Evolutionary conservation across 2,329 filamentous ascomycete genomes (phyloP), one percentile per base, ranked within the genome.

Genomic region (Pseudogymnoascus destructans): DNA sequence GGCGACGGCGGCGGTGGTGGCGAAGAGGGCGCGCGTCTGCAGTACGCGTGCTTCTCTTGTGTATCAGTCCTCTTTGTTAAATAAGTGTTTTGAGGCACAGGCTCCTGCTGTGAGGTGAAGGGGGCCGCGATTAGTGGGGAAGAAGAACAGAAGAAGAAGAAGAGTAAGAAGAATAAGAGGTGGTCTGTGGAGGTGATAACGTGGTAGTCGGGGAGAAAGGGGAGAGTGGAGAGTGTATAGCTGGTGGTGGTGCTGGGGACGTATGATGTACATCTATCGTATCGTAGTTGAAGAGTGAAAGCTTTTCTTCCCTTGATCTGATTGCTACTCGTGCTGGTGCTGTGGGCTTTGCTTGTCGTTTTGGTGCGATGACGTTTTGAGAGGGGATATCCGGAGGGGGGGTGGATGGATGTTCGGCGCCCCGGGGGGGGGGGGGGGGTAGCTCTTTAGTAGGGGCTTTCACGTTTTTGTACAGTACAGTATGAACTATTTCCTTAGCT

Each of bases 41-140:
- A 40, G 38, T 40, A 40, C 38, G 38, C 38, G 38, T 11, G 38
- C 38, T 40, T 40, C 38, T 40, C 38, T 40, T 40, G 38, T 40
- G 38, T 40, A 40, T 40, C 38, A 40, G 38, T 40, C 38, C 38
- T 40, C 38, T 40, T 40, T 40, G 38, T 40, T 40, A 40, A 40
- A 40, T 40, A 40, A 40, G 38, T 40, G 38, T 40, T 40, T 40
- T 40, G 38, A 40, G 17, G 38, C 38, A 40, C 38, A 40, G 38
- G 38, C 38, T 40, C 38, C 38, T 40, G 38, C 38, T 40, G 38
- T 40, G 38, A 40, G 38, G 15, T 40, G 38, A 40, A 17, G 17
- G 15, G 10, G 17, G 38, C 2, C 3, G 17, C 27, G 8, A 10
- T 30, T 30, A 13, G 6, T 19, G 11, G 11, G 38, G 11, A 40